Evolutionary conservation across 2,329 filamentous ascomycete genomes (phyloP).

Genomic region (Penicillium digitatum): DNA sequence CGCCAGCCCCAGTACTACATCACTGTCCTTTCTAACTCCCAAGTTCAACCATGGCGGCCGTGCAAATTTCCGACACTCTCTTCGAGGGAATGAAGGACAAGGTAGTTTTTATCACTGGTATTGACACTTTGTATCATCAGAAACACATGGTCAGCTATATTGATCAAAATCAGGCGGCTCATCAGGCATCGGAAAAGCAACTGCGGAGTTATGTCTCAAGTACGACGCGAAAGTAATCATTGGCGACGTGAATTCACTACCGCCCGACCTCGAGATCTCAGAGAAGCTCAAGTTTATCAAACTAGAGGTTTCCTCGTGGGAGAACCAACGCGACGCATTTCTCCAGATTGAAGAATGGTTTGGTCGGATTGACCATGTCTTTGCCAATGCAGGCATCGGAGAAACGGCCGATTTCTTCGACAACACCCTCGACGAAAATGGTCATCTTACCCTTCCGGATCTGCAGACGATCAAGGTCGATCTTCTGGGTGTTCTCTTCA

Average conservation of each 20-base stretch:
- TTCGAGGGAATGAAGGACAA: not conserved
- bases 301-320: constrained; percentile 51
- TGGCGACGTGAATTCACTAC: constrained; percentile 49
- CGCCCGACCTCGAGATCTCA: constrained; percentile 20
- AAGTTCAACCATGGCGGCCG: not conserved
- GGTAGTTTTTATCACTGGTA: constrained; percentile 49
- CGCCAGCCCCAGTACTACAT: not conserved
- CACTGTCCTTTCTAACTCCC: not conserved
- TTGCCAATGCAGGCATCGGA: constrained; percentile 55
- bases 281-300: constrained; percentile 41
- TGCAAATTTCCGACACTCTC: not conserved
- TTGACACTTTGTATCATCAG: not conserved
- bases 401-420: constrained; percentile 48
- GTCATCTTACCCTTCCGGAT: constrained; percentile 48
- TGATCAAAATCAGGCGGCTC: constrained; percentile 48
- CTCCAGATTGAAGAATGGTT: constrained; percentile 45
- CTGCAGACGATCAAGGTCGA: constrained; percentile 49
- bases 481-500: constrained; percentile 50
- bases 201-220: constrained; percentile 50
- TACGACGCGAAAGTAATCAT: constrained; percentile 55
- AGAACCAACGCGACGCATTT: constrained; percentile 51
- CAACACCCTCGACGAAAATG: constrained; percentile 48
- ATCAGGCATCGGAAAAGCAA: constrained; percentile 59
- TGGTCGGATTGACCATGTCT: constrained; percentile 47
- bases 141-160: not conserved